These are phyloP conservation scores for Saccharomycopsis schoenii DNA, from an alignment of 805 yeast genomes.

Conservation along the genomic window DNA sequence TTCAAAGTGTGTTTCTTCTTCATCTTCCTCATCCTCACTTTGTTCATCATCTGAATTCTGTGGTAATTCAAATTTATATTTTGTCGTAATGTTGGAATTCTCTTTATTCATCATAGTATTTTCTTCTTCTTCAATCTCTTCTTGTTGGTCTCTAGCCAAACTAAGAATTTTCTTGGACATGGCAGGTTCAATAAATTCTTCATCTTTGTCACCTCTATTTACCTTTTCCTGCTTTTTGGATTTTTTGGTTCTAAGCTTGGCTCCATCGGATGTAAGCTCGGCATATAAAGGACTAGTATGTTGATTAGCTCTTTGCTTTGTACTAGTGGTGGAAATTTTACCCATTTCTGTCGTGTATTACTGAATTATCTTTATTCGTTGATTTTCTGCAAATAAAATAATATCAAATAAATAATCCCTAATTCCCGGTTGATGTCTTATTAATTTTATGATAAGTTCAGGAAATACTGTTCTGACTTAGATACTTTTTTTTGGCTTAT, in stretches of 20 bases:
- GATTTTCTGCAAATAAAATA: not conserved
- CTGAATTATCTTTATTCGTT: not conserved
- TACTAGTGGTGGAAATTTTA: constrained; percentile 43
- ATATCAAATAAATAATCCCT: not conserved
- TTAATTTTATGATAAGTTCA: too few species aligned
- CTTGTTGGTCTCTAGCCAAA: constrained; percentile 88
- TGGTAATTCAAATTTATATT: constrained; percentile 20
- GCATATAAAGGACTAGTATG: constrained; percentile 77
- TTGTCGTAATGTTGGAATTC: constrained; percentile 24
- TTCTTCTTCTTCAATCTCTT: constrained; percentile 72
- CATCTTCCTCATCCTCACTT: constrained; percentile 37
- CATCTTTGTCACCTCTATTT: constrained; percentile 33
- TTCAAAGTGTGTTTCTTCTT: constrained; percentile 30
- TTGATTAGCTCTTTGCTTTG: constrained; percentile 36
- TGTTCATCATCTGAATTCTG: constrained; percentile 40
- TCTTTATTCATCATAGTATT: constrained; percentile 20
- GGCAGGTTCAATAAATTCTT: constrained; percentile 66
- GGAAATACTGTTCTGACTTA: too few species aligned
- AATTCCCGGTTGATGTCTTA: too few species aligned
- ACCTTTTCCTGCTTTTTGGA: constrained; percentile 22
- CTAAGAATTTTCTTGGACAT: constrained; percentile 78
- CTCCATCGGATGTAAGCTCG: constrained; percentile 68
- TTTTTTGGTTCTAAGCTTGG: constrained; percentile 45
- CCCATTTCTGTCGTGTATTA: constrained; percentile 40
- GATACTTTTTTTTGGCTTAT: too few species aligned